Evolutionary conservation across 257 asterid species (phyloP).

Genomic region (Rehmannia glutinosa): DNA sequence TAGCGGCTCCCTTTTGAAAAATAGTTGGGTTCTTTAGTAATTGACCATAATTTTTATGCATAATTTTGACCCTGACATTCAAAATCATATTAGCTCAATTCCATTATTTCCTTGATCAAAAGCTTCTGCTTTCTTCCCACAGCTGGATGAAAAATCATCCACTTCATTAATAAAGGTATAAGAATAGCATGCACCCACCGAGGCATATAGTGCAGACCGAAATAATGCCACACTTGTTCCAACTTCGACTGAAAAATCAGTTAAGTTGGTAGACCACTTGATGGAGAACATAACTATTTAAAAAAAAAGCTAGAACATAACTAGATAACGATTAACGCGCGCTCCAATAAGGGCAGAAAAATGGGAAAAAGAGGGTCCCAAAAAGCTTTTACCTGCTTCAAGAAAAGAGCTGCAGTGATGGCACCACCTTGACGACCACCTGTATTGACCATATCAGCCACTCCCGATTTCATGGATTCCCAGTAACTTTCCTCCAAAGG

Average conservation of each 20-base stretch:
- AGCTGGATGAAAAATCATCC: no score
- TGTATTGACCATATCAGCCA: conserved; percentile 96
- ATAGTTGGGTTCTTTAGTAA: not conserved
- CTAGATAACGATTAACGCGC: no score
- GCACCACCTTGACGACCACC: conserved; percentile 97
- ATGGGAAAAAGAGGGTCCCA: no score
- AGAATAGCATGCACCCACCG: no score
- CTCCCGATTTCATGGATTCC: conserved; percentile 96
- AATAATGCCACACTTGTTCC: no score
- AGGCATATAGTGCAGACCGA: no score
- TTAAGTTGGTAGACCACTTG: not conserved
- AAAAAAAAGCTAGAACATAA: no score
- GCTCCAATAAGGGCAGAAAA: not conserved
- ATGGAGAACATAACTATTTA: not conserved
- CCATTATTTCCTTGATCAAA: not conserved
- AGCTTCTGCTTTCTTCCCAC: no score
- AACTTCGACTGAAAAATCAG: not conserved
- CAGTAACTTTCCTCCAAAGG: conserved; percentile 96
- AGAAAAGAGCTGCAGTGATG: conserved; percentile 92
- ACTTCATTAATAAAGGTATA: no score
- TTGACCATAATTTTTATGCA: not conserved
- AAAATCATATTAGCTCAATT: not conserved
- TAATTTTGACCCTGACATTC: not conserved
- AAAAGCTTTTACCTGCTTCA: conserved; percentile 70
- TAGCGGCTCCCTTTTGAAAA: no score